Conservation (phyloP, 1,284 basidiomycete genomes). For the Trichosporon coremiiforme region DNA sequence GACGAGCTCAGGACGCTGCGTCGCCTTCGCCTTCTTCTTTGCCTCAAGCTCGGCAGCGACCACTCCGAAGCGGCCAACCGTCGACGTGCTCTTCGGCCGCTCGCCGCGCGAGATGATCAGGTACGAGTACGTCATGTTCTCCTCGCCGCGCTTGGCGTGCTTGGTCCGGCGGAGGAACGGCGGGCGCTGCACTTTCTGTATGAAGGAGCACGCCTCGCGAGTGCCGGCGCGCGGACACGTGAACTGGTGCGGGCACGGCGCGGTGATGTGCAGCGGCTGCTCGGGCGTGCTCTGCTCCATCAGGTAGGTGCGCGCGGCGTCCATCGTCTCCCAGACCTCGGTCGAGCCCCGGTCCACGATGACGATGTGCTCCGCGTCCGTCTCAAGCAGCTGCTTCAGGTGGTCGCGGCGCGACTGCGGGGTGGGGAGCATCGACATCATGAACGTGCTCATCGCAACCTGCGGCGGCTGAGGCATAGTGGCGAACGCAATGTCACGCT, state of each 20-base stretch:
- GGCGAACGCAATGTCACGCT: conserved; percentile 31
- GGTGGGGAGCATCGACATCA: conserved; percentile 71
- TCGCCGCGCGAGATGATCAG: conserved; percentile 80
- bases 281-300: conserved; percentile 19
- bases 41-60: conserved; percentile 45
- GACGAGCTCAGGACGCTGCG: conserved; percentile 32
- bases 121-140: conserved; percentile 86
- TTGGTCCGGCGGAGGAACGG: conserved; percentile 82
- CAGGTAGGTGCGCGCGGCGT: conserved; percentile 78
- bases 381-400: conserved; percentile 35
- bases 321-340: conserved; percentile 76
- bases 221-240: conserved; percentile 67
- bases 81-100: conserved; percentile 58
- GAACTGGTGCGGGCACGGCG: conserved; percentile 87
- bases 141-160: conserved; percentile 77
- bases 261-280: conserved; percentile 43
- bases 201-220: conserved; percentile 72
- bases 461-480: conserved; percentile 37
- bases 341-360: conserved; percentile 82
- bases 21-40: conserved; percentile 31
- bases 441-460: conserved; percentile 82
- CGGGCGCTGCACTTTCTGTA: conserved; percentile 83
- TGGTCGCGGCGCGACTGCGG: conserved; percentile 60
- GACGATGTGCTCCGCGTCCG: conserved; percentile 61
- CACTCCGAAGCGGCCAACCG: conserved; percentile 39